Base-by-base conservation (phyloP, 2,329 filamentous ascomycete genomes). In the Arthrobotrys sphaeroides region DNA sequence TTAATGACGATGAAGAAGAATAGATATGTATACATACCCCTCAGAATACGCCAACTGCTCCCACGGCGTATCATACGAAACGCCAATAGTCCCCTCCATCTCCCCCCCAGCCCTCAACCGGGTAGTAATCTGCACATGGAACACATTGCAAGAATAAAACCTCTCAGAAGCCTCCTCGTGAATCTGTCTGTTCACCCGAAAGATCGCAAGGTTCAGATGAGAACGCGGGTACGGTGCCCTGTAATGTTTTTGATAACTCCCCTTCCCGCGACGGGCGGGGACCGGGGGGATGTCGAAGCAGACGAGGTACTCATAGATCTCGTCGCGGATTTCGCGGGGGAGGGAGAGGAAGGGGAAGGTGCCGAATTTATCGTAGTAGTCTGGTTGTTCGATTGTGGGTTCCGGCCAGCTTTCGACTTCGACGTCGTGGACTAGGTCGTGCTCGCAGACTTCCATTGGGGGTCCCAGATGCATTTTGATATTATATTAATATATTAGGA, bases 321-420 rank as follows among this genome's bases (percentile, higher is more conserved):
- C 66, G 12, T 69, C 66, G 12, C 66, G 16, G 18, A 69, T 69
- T 38, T 69, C 66, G 18, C 55, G 55, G 7, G 66, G 66, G 7
- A 69, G 33, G 5, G 55, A 13, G 5, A 69, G 42, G 24, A 69
- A 69, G 12, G 66, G 53, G 33, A 69, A 69, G 12, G 62, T 18
- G 1, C 16, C n/a, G 36, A 3, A 7, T 7, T 22, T 51, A 22
- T n/a, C n/a, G n/a, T n/a, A n/a, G n/a, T n/a, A n/a, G n/a, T n/a
- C n/a, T n/a, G n/a, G n/a, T n/a, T n/a, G n/a, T n/a, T n/a, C n/a
- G n/a, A n/a, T n/a, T n/a, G n/a, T n/a, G n/a, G n/a, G n/a, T n/a
- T n/a, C n/a, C n/a, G n/a, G n/a, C n/a, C n/a, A n/a, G n/a, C n/a
- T n/a, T n/a, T n/a, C n/a, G n/a, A n/a, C n/a, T n/a, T n/a, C n/a